Base-by-base conservation (phyloP, 495 filamentous ascomycete species). In the Melanomma pulvis-pyrius region DNA sequence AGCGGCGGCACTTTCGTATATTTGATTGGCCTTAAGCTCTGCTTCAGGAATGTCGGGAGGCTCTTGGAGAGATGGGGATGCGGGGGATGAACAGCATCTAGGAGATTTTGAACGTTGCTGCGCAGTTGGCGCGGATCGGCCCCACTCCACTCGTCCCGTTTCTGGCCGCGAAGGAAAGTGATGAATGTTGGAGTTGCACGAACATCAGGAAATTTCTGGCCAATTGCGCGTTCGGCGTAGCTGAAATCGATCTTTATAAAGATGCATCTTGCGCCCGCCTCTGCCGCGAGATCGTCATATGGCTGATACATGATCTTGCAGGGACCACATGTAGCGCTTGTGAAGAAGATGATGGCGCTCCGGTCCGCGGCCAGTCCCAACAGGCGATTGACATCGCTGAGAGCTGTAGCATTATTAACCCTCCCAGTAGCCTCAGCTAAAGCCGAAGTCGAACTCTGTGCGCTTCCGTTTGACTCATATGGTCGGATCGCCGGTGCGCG, bases 311-410 rank as follows among this genome's bases (percentile, higher is more conserved):
- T 83, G 15, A 84, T 76, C 76, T 87, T 92, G 82, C 93, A 97
- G 2, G 93, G 92, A 0, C 87, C 84, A 71, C 93, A 97, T 28
- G 88, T 94, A 2, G 90, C 82, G 11, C 90, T 93, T 1, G 93
- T 97, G 77, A 98, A 98, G 82, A 97, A 98, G 64, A 97, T 82
- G 30, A 94, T 86, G 3, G 91, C 90, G 67, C 90, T 92, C 1
- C 87, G 83, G 19, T 82, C 77, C 21, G 83, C 79, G 9, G 88
- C 87, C 29, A 79, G 77, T 1, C 78, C 73, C 5, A 97, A 77
- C 11, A 88, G 74, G 21, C 73, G 72, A 12, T 92, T 81, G 0
- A 97, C 76, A 47, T 90, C 84, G 2, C 73, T 69, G 7, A 90
- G 71, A 46, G 75, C 82, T 41, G 76, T 84, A 36, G 82, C 82